Evolutionary conservation across 1,139 yeast species (phyloP).

Genomic region (Magnusiomyces fungicola): DNA sequence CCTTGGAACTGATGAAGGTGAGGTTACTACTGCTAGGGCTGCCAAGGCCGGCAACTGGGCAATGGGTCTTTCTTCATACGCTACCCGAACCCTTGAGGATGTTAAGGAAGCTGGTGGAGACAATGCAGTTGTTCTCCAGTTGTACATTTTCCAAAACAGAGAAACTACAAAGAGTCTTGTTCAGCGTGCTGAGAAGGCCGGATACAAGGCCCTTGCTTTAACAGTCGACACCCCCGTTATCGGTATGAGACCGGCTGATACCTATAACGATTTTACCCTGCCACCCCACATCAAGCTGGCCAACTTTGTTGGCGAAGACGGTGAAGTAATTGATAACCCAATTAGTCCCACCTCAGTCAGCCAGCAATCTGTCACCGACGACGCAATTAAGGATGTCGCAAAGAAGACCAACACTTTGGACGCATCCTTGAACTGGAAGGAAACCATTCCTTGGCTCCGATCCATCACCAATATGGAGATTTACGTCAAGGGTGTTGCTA

Average conservation of each 20-base stretch:
- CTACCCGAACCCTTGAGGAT: constrained; percentile 30
- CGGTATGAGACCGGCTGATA: constrained; percentile 57
- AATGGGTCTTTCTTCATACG: constrained; percentile 33
- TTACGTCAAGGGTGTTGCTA: constrained; percentile 47
- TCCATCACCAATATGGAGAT: constrained; percentile 32
- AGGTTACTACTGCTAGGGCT: constrained; percentile 37
- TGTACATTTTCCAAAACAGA: constrained; percentile 41
- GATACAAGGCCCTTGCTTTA: constrained; percentile 51
- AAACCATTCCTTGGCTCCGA: constrained; percentile 39
- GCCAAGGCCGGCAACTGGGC: constrained; percentile 29
- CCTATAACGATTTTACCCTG: constrained; percentile 40
- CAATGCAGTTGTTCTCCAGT: constrained; percentile 33
- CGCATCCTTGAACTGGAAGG: constrained; percentile 57
- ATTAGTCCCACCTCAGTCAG: constrained; percentile 23
- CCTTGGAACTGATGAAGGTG: constrained; percentile 60
- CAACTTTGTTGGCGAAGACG: constrained; percentile 25
- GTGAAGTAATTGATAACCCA: constrained; percentile 28
- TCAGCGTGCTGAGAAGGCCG: constrained; percentile 44
- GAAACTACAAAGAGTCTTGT: constrained; percentile 42
- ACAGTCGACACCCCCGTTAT: constrained; percentile 64
- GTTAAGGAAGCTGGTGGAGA: constrained; percentile 30
- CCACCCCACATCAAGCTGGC: constrained; percentile 31
- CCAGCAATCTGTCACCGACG: constrained; percentile 11
- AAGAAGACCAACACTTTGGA: constrained; percentile 46
- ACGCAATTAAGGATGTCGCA: constrained; percentile 13